These are phyloP conservation scores for Eutrema yunnanense DNA, from an alignment of 345 rosid genomes.

Conservation along the genomic window DNA sequence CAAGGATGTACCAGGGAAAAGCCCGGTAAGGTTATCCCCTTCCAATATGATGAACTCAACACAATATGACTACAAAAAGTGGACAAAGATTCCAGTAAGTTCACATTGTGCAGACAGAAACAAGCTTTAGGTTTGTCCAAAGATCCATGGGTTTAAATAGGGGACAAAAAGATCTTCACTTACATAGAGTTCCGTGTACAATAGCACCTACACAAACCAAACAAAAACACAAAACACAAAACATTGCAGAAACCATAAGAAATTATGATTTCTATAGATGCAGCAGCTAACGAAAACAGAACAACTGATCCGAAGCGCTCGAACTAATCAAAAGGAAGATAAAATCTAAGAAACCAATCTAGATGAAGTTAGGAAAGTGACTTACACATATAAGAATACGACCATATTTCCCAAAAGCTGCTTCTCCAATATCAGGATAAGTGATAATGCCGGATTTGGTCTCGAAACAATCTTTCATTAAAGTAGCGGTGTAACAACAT, in stretches of 20 bases:
- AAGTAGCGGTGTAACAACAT: slow-evolving; percentile 83
- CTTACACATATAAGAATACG: slow-evolving; percentile 75
- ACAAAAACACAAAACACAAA: slow-evolving; percentile 15
- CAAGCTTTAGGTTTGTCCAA: background rate
- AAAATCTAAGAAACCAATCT: background rate
- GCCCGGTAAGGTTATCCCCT: slow-evolving; percentile 81
- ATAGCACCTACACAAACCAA: slow-evolving; percentile 46
- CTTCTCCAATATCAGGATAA: slow-evolving; percentile 94
- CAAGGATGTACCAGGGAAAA: slow-evolving; percentile 76
- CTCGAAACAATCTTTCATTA: slow-evolving; percentile 80
- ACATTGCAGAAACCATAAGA: slow-evolving; percentile 13
- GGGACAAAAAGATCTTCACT: slow-evolving; percentile 24
- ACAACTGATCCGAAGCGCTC: background rate
- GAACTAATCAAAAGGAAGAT: background rate
- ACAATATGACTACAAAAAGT: slow-evolving; percentile 65
- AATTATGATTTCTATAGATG: background rate
- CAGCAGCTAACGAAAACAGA: slow-evolving; percentile 10
- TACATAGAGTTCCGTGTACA: slow-evolving; percentile 81
- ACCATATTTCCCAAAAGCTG: slow-evolving; percentile 89
- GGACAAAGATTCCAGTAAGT: slow-evolving; percentile 8
- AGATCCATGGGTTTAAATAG: background rate
- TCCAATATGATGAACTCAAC: slow-evolving; percentile 89
- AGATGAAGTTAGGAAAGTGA: background rate
- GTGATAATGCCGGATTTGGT: slow-evolving; percentile 59
- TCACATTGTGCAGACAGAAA: background rate